Conservation (phyloP, 1,139 yeast genomes). For the Lodderomyces orthopsilosis region DNA sequence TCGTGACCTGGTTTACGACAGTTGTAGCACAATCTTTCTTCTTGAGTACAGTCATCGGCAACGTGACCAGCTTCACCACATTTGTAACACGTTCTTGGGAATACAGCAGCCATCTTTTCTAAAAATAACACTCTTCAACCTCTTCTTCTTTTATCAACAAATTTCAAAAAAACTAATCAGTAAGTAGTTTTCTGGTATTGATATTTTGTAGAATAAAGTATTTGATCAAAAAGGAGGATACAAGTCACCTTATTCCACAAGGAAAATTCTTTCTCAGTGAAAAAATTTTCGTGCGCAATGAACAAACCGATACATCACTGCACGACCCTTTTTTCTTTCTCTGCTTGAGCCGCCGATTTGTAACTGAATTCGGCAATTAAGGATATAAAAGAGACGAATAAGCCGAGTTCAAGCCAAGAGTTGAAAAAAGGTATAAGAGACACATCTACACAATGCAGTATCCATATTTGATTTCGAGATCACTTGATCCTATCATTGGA, state of each 20-base stretch:
- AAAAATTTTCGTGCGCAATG: too few relatives aligned
- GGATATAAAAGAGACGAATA: neutral
- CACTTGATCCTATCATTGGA: conserved; percentile 59
- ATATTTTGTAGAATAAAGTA: too few relatives aligned
- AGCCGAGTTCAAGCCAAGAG: too few relatives aligned
- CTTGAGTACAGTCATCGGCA: conserved; percentile 82
- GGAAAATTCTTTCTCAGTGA: neutral
- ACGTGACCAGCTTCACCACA: conserved; percentile 93
- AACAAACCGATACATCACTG: neutral
- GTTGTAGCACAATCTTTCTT: conserved; percentile 87
- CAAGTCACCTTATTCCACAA: too few relatives aligned
- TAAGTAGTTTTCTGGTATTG: too few relatives aligned
- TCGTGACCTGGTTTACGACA: conserved; percentile 91
- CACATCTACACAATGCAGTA: conserved; percentile 27
- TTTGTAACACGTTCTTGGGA: conserved; percentile 77
- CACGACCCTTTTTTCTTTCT: neutral
- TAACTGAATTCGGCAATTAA: neutral
- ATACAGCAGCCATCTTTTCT: conserved; percentile 53
- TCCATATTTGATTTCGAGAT: conserved; percentile 38
- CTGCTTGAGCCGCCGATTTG: neutral
- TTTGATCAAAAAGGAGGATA: neutral
- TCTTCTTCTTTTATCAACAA: conserved; percentile 1
- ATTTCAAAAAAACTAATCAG: too few relatives aligned
- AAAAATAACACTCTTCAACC: conserved; percentile 1
- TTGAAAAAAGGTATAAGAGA: too few relatives aligned